phyloP scores from a whole-genome alignment of 2,329 filamentous ascomycete genomes.

The Fusarium sp. region DNA sequence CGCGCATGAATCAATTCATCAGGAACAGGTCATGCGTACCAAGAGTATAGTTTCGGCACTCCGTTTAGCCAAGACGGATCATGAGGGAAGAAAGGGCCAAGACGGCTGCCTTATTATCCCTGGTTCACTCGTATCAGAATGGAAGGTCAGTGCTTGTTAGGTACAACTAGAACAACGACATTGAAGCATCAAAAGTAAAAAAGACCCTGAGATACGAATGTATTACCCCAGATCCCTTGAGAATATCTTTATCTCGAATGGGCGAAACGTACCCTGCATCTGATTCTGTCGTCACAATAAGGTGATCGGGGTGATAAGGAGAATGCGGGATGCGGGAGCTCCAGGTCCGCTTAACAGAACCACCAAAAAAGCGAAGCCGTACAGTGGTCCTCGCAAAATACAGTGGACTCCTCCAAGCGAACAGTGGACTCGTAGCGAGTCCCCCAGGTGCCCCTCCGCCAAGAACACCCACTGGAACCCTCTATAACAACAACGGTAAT shows the following conservation, averaged over 20 bases:
- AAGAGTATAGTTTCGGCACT: background rate
- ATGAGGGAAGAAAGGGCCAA: background rate
- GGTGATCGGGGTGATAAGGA: background rate
- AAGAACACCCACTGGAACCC: background rate
- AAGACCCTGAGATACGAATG: background rate
- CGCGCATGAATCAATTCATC: background rate
- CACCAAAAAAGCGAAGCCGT: background rate
- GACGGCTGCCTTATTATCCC: background rate
- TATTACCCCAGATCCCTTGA: background rate
- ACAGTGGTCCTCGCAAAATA: background rate
- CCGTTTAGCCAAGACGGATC: constrained; percentile 2
- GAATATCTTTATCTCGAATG: background rate
- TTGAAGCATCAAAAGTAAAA: background rate
- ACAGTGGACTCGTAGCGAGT: background rate
- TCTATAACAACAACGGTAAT: background rate
- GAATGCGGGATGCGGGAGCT: background rate
- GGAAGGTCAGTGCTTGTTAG: background rate
- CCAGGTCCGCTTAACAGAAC: background rate
- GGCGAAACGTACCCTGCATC: background rate
- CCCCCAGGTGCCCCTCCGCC: background rate
- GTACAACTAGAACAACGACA: background rate
- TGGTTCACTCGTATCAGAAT: background rate
- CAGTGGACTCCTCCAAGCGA: background rate
- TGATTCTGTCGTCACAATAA: constrained; percentile 1
- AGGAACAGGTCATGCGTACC: background rate